A percentile compares a stretch with the other conserved stretches of the same genome.
Evolutionary conservation across 768 basidiomycete species (phyloP).

Genomic region (Kwoniella sp.): DNA sequence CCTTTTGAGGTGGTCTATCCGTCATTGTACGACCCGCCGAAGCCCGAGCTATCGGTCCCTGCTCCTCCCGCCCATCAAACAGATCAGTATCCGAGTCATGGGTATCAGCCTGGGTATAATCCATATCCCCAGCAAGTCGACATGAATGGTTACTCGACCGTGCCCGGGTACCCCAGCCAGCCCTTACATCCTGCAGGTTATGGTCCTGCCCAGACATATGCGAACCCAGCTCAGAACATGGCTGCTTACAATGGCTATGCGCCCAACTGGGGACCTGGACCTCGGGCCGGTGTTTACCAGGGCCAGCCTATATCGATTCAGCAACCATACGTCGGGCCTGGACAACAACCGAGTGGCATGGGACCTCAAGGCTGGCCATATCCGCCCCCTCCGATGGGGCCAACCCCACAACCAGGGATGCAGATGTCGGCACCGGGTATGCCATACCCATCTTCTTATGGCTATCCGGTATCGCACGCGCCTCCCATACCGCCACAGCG

Average conservation of each 20-base stretch:
- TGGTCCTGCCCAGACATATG: constrained; percentile 10
- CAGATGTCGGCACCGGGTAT: constrained; percentile 34
- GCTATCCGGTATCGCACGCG: constrained; percentile 10
- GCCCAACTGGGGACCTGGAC: too few relatives aligned
- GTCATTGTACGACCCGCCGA: constrained; percentile 29
- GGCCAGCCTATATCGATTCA: neutral
- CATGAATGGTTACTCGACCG: constrained; percentile 6
- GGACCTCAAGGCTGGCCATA: constrained; percentile 11
- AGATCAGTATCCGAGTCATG: constrained; percentile 6
- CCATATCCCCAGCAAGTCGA: constrained; percentile 14
- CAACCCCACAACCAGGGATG: constrained; percentile 13
- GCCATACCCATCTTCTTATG: constrained; percentile 16
- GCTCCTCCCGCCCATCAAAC: neutral
- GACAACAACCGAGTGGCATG: constrained; percentile 2
- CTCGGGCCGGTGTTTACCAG: too few relatives aligned
- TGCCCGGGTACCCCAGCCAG: neutral
- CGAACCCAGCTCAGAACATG: neutral
- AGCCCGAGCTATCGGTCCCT: constrained; percentile 1
- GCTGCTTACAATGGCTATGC: too few relatives aligned
- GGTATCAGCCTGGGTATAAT: constrained; percentile 9
- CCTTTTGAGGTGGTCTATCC: constrained; percentile 29
- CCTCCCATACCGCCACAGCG: constrained; percentile 4
- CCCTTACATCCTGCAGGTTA: constrained; percentile 1
- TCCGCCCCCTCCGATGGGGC: constrained; percentile 6
- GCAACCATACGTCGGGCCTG: constrained; percentile 2